These are phyloP conservation scores for Suhomyces xylopsoci DNA, from an alignment of 805 yeast genomes.

Conservation along the genomic window DNA sequence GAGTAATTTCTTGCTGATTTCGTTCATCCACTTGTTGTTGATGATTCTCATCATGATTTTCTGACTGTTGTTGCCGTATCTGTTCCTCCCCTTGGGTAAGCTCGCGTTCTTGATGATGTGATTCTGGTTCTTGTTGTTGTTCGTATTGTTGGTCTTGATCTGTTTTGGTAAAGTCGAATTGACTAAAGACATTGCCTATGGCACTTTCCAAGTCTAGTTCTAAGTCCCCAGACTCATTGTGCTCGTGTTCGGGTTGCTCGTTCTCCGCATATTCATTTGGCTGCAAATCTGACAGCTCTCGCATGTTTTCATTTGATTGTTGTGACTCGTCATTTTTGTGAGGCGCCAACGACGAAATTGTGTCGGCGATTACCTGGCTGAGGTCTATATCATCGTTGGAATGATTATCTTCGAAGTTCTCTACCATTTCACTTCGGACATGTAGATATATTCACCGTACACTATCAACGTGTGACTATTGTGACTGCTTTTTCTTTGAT, in stretches of 20 bases:
- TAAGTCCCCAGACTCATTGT: background rate
- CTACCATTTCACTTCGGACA: background rate
- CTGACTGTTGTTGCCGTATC: background rate
- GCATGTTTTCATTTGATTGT: background rate
- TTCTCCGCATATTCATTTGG: constrained; percentile 5
- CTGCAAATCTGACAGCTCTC: constrained; percentile 7
- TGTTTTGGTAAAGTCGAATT: constrained; percentile 18
- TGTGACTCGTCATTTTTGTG: background rate
- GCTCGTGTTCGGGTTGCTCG: constrained; percentile 5
- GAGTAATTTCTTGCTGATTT: background rate
- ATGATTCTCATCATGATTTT: background rate
- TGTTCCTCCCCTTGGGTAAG: background rate
- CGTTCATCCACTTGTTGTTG: background rate
- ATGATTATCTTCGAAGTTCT: background rate
- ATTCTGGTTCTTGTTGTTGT: background rate
- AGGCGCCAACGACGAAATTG: constrained; percentile 5
- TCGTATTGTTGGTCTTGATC: background rate
- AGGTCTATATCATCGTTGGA: constrained; percentile 9
- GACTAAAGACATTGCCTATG: constrained; percentile 39
- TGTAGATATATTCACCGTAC: background rate
- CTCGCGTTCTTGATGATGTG: background rate
- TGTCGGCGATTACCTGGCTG: constrained; percentile 7
- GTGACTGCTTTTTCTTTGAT: constrained; percentile 20
- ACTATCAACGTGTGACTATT: constrained; percentile 5
- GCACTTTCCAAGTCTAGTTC: constrained; percentile 28